Conservation (phyloP, 2,329 filamentous ascomycete species). For the Penicillium sp. region DNA sequence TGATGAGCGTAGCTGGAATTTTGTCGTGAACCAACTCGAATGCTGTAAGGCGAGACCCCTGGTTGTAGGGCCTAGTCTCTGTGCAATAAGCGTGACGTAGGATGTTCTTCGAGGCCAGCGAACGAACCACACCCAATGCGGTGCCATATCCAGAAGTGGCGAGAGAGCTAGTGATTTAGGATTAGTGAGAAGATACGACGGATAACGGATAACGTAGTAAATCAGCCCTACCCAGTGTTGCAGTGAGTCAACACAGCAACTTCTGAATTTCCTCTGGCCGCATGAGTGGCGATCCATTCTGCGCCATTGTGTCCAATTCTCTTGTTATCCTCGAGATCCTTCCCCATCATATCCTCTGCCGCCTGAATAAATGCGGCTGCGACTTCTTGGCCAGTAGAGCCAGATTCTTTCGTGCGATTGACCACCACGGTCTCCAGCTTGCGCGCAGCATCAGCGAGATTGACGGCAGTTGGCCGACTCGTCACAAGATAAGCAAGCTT, state of each 20-base stretch:
- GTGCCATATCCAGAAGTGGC: slow-evolving; percentile 98
- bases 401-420: slow-evolving; percentile 39
- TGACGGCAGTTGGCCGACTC: slow-evolving; percentile 91
- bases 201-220: not conserved
- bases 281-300: slow-evolving; percentile 71
- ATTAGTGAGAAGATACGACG: not conserved
- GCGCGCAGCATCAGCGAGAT: slow-evolving; percentile 83
- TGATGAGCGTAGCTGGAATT: slow-evolving; percentile 88
- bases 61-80: slow-evolving; percentile 96
- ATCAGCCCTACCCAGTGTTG: slow-evolving; percentile 74
- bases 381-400: slow-evolving; percentile 51
- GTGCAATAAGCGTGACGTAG: slow-evolving; percentile 90
- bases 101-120: slow-evolving; percentile 64
- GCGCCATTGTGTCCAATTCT: slow-evolving; percentile 81
- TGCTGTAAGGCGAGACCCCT: slow-evolving; percentile 89
- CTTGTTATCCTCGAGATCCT: slow-evolving; percentile 84
- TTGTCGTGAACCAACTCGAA: slow-evolving; percentile 94
- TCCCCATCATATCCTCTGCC: slow-evolving; percentile 81
- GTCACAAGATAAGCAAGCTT: slow-evolving; percentile 84
- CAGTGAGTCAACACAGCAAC: slow-evolving; percentile 94
- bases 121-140: slow-evolving; percentile 88
- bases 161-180: slow-evolving; percentile 63
- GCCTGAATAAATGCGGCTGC: slow-evolving; percentile 70
- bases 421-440: slow-evolving; percentile 70
- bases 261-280: slow-evolving; percentile 51